Evolutionary conservation across 2,329 filamentous ascomycete species (phyloP).

Genomic region (Knoxdaviesia proteae): DNA sequence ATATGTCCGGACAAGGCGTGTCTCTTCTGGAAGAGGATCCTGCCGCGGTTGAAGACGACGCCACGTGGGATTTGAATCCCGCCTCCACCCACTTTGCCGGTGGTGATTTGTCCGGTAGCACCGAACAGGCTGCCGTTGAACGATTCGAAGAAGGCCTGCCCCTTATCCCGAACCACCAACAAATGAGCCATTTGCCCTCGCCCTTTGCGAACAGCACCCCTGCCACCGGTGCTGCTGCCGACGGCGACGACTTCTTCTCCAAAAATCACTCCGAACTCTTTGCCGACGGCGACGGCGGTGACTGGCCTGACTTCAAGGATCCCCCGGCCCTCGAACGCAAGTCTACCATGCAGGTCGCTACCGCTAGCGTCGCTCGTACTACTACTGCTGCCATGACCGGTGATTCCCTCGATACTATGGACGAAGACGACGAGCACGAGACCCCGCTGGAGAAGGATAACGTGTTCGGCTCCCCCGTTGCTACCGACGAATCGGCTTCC

Average conservation of each 20-base stretch:
- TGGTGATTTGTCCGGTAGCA: slow-evolving; percentile 18
- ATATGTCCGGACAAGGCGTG: no score
- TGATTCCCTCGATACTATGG: slow-evolving; percentile 7
- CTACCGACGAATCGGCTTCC: no score
- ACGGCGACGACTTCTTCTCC: slow-evolving; percentile 40
- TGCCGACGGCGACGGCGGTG: slow-evolving; percentile 8
- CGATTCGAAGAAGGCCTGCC: slow-evolving; percentile 53
- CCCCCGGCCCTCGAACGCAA: slow-evolving; percentile 36
- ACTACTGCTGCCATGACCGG: neutral
- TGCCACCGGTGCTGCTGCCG: slow-evolving; percentile 8
- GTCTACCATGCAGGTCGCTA: slow-evolving; percentile 38
- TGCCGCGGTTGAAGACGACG: neutral
- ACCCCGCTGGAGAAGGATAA: neutral
- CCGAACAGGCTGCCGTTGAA: slow-evolving; percentile 27
- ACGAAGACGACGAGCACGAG: slow-evolving; percentile 10
- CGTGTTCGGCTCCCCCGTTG: no score
- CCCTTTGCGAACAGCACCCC: neutral
- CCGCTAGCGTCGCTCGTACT: slow-evolving; percentile 27
- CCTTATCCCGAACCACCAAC: slow-evolving; percentile 24
- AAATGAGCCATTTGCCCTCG: slow-evolving; percentile 3
- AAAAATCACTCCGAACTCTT: slow-evolving; percentile 17
- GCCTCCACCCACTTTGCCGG: slow-evolving; percentile 11
- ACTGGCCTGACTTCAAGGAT: slow-evolving; percentile 6
- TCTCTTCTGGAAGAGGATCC: neutral
- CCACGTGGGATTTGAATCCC: slow-evolving; percentile 2